Evolutionary conservation across 225 moss, liverwort and hornwort species (phyloP).

Genomic region (Neckera pumila): DNA sequence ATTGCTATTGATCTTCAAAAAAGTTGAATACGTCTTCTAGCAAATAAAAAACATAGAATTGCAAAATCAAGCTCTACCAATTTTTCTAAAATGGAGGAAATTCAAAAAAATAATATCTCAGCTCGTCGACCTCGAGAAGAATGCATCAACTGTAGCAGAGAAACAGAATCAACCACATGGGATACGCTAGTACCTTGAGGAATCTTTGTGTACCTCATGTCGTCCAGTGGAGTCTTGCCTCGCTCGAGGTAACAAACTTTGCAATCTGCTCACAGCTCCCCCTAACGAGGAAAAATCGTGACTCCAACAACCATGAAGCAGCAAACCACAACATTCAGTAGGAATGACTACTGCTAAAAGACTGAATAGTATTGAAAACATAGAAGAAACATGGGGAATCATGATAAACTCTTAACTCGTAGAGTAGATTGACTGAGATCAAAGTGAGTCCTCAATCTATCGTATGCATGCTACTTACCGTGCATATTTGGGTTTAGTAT

Average conservation of each 20-base stretch:
- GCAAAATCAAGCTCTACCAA: not conserved
- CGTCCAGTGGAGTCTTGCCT: constrained; percentile 26
- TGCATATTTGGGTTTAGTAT: too few species aligned
- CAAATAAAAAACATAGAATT: not conserved
- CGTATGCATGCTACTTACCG: too few species aligned
- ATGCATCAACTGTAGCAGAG: not conserved
- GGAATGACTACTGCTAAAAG: not conserved
- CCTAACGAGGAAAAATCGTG: constrained; percentile 12
- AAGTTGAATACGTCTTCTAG: not conserved
- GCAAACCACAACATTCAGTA: not conserved
- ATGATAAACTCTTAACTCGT: too few species aligned
- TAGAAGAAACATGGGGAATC: too few species aligned
- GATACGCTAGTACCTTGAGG: not conserved
- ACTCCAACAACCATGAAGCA: constrained; percentile 15
- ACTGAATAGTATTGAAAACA: too few species aligned
- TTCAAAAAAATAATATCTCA: not conserved
- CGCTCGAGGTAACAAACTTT: constrained; percentile 39
- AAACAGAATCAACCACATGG: not conserved
- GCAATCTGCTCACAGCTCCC: constrained; percentile 37
- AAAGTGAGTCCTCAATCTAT: too few species aligned
- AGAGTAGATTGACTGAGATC: too few species aligned
- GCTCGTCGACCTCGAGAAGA: not conserved
- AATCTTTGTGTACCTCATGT: constrained; percentile 29
- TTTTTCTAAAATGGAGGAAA: not conserved
- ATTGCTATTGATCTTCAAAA: not conserved